Base-by-base conservation (phyloP, 2,329 filamentous ascomycete genomes). In the Fusarium odoratissimum region DNA sequence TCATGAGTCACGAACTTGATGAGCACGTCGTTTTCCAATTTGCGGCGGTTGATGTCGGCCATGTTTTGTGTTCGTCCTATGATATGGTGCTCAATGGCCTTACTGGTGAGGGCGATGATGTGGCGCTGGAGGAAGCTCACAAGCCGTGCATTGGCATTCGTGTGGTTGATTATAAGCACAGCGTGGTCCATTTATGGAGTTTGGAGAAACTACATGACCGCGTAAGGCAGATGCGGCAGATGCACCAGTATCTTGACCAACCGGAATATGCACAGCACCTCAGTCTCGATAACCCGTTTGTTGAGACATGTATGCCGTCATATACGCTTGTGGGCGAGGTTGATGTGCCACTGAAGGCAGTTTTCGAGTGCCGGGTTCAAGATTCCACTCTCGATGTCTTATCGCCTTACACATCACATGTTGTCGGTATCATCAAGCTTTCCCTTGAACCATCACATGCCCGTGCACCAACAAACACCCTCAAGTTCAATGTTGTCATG, bases 401-500 rank as follows among this genome's bases (percentile, higher is more conserved):
- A 49, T 98, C 95, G 2, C 95, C 95, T 5, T 97, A 97, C 78
- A 99, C 96, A 0, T 93, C 92, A 31, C 95, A 95, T 76, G 93
- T 94, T 13, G 90, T 98, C 67, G 96, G 95, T 48, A 95, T 98
- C 61, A 90, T 99, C 73, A 93, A 95, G 77, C 85, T 99, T 41
- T 95, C 95, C 0, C 85, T 99, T 11, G 96, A 99, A 79, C 96
- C 96, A 19, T 98, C 95, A 1, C 95, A 94, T 52, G 95, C 95
- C 5, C 92, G 97, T 77, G 95, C 95, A 8, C 96, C 96, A 19
- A 93, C 94, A 17, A 96, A 93, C 65, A 98, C 94, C 5, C 85
- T 98, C 64, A 99, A 98, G 80, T 99, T 99, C 84, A 99, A 98
- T 77, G 95, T 98, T 9, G 95, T 98, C 37, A 97, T 99, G 94